A percentile compares a stretch with the other conserved stretches of the same genome.
phyloP scores from a whole-genome alignment of 1,284 basidiomycete species.

The Apiotrichum gamsii region DNA sequence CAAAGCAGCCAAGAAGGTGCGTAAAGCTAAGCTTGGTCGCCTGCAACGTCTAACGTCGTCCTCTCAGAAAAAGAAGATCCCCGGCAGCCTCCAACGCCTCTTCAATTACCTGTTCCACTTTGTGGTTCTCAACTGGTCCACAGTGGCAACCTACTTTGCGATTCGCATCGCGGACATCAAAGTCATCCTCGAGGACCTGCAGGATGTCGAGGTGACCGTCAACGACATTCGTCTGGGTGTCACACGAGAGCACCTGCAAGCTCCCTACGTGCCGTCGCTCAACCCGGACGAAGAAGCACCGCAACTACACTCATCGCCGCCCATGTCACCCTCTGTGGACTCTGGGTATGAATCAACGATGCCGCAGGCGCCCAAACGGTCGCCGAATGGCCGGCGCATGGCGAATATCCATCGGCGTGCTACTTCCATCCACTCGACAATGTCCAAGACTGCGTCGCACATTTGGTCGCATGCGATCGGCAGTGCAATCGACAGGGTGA shows the following conservation, averaged over 20 bases:
- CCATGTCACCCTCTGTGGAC: not conserved
- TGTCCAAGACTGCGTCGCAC: conserved; percentile 24
- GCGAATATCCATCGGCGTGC: conserved; percentile 10
- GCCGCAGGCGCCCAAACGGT: not conserved
- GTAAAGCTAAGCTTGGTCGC: not conserved
- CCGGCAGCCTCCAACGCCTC: conserved; percentile 1
- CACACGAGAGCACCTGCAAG: not conserved
- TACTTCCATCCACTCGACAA: conserved; percentile 17
- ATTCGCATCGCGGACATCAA: conserved; percentile 31
- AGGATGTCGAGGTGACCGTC: conserved; percentile 27
- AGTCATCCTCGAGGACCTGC: conserved; percentile 35
- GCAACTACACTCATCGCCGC: not conserved
- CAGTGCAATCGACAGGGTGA: conserved; percentile 30
- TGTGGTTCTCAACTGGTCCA: conserved; percentile 35
- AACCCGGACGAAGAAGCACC: not conserved
- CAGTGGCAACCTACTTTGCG: conserved; percentile 30
- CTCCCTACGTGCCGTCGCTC: not conserved
- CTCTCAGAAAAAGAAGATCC: conserved; percentile 8
- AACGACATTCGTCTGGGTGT: conserved; percentile 23
- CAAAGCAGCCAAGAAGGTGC: conserved; percentile 6
- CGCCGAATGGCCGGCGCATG: not conserved
- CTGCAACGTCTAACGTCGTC: too few relatives aligned
- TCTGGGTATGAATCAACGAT: too few relatives aligned
- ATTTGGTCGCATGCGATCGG: conserved; percentile 36
- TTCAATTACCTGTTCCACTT: conserved; percentile 20